Percentiles rank a stretch among this genome's conserved stretches.
phyloP scores from a whole-genome alignment of 108 stramenopile species.

The Phaeodactylum tricornutum region DNA sequence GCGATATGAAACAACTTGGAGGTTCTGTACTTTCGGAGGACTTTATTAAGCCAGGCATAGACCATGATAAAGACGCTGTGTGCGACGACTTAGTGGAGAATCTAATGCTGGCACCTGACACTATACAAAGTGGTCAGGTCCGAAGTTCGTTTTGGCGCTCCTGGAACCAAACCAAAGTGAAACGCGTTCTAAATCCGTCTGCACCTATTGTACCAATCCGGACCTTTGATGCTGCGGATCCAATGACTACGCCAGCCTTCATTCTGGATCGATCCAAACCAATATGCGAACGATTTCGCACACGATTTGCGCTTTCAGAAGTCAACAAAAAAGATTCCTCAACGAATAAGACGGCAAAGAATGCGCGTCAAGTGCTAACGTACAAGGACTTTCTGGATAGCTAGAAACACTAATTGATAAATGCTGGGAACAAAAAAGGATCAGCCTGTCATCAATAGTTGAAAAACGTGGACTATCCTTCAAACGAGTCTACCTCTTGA shows the following conservation, averaged over 20 bases:
- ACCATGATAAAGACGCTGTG: neutral
- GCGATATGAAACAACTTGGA: constrained; percentile 40
- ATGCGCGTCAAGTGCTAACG: neutral
- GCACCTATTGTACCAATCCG: constrained; percentile 9
- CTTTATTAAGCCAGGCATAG: neutral
- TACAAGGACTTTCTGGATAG: constrained; percentile 8
- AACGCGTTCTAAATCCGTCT: constrained; percentile 22
- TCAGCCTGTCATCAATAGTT: too few relatives aligned
- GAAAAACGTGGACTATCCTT: too few relatives aligned
- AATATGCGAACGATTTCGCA: constrained; percentile 14
- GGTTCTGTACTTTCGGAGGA: neutral
- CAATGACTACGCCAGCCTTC: constrained; percentile 16
- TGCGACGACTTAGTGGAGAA: constrained; percentile 69
- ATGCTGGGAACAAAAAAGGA: too few relatives aligned
- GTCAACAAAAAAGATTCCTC: neutral
- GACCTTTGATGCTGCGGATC: constrained; percentile 9
- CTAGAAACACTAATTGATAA: too few relatives aligned
- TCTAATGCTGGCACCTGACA: constrained; percentile 55
- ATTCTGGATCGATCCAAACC: constrained; percentile 11
- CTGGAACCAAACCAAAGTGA: constrained; percentile 32
- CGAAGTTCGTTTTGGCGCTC: constrained; percentile 38
- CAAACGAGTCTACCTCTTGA: too few relatives aligned
- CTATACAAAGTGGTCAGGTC: constrained; percentile 25
- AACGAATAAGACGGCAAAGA: neutral
- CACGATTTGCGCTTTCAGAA: constrained; percentile 13